These are phyloP conservation scores for Alternaria sp. DNA, from an alignment of 2,329 filamentous ascomycete species.

Conservation along the genomic window DNA sequence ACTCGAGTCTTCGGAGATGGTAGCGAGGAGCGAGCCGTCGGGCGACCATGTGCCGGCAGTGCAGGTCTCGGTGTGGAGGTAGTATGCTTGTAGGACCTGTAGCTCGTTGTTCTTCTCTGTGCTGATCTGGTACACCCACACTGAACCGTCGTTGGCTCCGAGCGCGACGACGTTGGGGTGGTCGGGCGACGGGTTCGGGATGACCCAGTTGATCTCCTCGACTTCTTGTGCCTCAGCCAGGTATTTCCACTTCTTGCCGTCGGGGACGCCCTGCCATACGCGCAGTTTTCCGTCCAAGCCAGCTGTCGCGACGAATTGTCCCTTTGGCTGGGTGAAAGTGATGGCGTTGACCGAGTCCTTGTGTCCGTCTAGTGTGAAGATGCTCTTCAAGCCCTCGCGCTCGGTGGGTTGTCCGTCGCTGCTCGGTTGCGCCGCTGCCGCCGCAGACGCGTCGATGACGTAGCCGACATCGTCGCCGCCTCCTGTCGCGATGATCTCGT, in stretches of 20 bases:
- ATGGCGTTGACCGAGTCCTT: slow-evolving; percentile 89
- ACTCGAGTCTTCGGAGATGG: slow-evolving; percentile 85
- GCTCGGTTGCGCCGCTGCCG: slow-evolving; percentile 67
- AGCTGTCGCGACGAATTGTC: slow-evolving; percentile 84
- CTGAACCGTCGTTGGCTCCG: slow-evolving; percentile 86
- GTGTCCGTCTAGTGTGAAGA: slow-evolving; percentile 86
- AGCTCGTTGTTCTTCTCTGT: slow-evolving; percentile 66
- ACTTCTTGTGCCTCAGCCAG: slow-evolving; percentile 85
- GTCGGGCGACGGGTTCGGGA: slow-evolving; percentile 71
- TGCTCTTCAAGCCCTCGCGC: slow-evolving; percentile 65
- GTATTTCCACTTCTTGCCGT: slow-evolving; percentile 66
- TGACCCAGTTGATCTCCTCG: slow-evolving; percentile 92
- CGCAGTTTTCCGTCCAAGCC: slow-evolving; percentile 86
- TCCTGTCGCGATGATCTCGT: slow-evolving; percentile 83
- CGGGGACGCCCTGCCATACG: slow-evolving; percentile 65
- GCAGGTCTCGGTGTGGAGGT: slow-evolving; percentile 83
- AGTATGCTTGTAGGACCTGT: slow-evolving; percentile 88
- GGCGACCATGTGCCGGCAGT: slow-evolving; percentile 91
- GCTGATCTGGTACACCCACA: slow-evolving; percentile 95
- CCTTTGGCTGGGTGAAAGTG: slow-evolving; percentile 80
- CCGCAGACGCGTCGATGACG: slow-evolving; percentile 77
- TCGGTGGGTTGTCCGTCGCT: slow-evolving; percentile 60
- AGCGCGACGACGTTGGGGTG: slow-evolving; percentile 85
- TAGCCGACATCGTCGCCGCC: slow-evolving; percentile 87
- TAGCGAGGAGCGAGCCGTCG: slow-evolving; percentile 84